Evolutionary conservation across 441 rosid genomes (phyloP).

Genomic region (Populus tomentosa): DNA sequence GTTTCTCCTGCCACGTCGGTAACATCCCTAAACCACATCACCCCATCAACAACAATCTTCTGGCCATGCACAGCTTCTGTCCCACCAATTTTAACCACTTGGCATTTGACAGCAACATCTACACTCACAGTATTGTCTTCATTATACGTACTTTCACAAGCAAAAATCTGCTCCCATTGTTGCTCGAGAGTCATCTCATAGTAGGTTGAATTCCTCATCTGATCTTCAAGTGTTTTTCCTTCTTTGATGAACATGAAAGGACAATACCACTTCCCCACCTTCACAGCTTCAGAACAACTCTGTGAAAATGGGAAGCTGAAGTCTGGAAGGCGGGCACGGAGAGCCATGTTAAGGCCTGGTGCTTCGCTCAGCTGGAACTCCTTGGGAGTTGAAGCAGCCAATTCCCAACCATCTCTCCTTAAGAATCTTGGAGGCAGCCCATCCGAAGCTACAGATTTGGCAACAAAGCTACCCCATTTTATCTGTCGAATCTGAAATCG

Average conservation of each 20-base stretch:
- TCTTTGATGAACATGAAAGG: conserved; percentile 66
- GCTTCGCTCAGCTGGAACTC: conserved; percentile 44
- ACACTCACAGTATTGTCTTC: conserved; percentile 20
- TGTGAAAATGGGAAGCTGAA: conserved; percentile 24
- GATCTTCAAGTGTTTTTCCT: conserved; percentile 23
- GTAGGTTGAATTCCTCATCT: conserved; percentile 30
- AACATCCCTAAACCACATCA: conserved; percentile 31
- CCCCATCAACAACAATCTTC: conserved; percentile 25
- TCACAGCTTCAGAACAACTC: conserved; percentile 11
- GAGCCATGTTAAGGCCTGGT: conserved; percentile 33
- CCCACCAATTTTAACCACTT: conserved; percentile 30
- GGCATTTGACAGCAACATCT: conserved; percentile 28
- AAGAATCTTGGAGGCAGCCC: conserved; percentile 56
- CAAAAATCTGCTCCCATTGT: conserved; percentile 43
- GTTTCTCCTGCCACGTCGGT: background rate
- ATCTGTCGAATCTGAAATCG: conserved; percentile 35
- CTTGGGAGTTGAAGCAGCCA: conserved; percentile 23
- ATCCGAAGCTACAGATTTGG: conserved; percentile 39
- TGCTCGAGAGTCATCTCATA: conserved; percentile 54
- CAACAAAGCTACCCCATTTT: conserved; percentile 20
- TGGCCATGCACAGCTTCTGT: background rate
- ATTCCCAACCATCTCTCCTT: conserved; percentile 44
- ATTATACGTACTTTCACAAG: conserved; percentile 10
- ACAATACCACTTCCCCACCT: conserved; percentile 57
- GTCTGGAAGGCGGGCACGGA: conserved; percentile 37